Evolutionary conservation across 2,329 filamentous ascomycete genomes (phyloP), one percentile per base, ranked within the genome.

Genomic region (Rachicladosporium sp.): DNA sequence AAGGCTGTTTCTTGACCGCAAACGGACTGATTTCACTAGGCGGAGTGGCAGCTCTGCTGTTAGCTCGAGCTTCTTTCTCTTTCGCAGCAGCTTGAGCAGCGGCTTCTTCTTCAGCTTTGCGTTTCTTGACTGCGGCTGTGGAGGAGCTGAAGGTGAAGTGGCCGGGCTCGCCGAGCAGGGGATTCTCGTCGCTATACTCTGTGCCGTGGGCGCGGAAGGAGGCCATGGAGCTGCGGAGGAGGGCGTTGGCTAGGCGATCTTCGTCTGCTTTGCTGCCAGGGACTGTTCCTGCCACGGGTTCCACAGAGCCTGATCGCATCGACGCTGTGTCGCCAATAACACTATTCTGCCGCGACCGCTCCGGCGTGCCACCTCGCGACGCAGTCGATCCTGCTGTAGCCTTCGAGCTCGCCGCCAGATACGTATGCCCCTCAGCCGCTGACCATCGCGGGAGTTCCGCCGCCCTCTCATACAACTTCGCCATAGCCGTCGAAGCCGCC

Each of bases 181-280:
- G 74, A 43, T 71, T 76, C 49, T 79, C 75, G 53, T 80, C 76
- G 63, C 74, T 74, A 58, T 68, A 80, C 46, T 80, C 76, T 46
- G 75, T 68, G 10, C 68, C 71, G 50, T 73, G 77, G 6, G 60
- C 60, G 9, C 70, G 59, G 21, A 52, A 47, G 40, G 55, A 47
- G 5, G 44, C 36, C 3, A 61, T 37, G 10, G 49, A 53, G 29
- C 56, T 46, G 15, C 69, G 66, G 29, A 78, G 62, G 3, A 57
- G 45, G 9, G 47, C 37, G 10, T 47, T 45, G 13, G 52, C 46
- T 29, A 46, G 42, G 34, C 38, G 36, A 32, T 48, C 48, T 27
- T 27, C 23, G 23, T 27, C 23, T 27, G 23, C 23, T 27, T 27
- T 27, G 5, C 6, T 27, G 23, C 23, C 23, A 7, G 23, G 23